Base-by-base conservation (phyloP, 495 filamentous ascomycete genomes). In the Penicillium flavigenum region DNA sequence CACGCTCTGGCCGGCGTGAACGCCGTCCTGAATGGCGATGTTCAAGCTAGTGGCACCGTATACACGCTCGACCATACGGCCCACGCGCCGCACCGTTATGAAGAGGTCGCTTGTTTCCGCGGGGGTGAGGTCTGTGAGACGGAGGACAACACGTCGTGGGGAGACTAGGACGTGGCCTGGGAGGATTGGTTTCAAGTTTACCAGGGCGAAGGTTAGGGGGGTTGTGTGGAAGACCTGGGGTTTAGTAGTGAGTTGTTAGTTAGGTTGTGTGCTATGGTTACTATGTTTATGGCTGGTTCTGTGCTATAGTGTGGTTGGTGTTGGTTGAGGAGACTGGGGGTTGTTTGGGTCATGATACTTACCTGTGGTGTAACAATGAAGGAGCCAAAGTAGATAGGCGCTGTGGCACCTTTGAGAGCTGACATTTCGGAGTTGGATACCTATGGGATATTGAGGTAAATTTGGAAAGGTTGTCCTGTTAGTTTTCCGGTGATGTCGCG, bases 131-230 rank as follows among this genome's bases (percentile, higher is more conserved):
- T 96, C 88, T 36, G 84, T 80, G 34, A 97, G 77, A 45, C 90
- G 88, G 38, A 82, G 79, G 63, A 90, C 88, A 17, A 81, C 72
- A 31, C 81, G 81, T 4, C 72, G 76, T 11, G 80, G 77, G 38
- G 72, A 80, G 55, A 98, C 81, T 26, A 98, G 88, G 54, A 98
- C 87, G 75, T 98, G 94, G 46, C 94, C 94, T 0, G 94, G 92
- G 1, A 98, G 83, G 17, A 98, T 83, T 12, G 94, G 94, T 72
- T 96, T 96, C 64, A 97, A 83, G 78, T 97, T 97, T 22, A 96
- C 91, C 50, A 96, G 82, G 57, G 88, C 88, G 78, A 89, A 94
- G 68, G 86, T 86, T 64, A 86, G 79, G 12, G 87, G 78, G 11
- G 92, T 96, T 61, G 72, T 76, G 75, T 94, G 81, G 81, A 98